These are phyloP conservation scores for Sutorius australiensis DNA, from an alignment of 768 basidiomycete genomes.

Conservation along the genomic window DNA sequence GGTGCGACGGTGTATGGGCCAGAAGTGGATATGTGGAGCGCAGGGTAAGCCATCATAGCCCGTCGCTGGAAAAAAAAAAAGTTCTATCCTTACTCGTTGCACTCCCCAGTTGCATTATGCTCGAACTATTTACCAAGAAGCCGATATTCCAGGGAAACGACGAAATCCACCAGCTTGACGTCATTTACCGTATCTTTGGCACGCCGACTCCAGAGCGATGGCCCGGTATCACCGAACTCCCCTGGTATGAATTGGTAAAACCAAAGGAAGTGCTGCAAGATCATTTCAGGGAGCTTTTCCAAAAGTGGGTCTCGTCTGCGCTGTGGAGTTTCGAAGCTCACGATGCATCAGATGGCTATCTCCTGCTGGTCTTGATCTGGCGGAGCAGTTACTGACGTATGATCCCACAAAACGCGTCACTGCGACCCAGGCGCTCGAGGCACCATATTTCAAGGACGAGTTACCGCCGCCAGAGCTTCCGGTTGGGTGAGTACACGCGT, in stretches of 20 bases:
- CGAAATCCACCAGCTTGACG: constrained; percentile 95
- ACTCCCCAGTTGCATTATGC: constrained; percentile 84
- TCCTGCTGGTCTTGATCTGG: constrained; percentile 81
- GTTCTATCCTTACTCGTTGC: not conserved
- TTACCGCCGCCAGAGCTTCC: constrained; percentile 72
- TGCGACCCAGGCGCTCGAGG: constrained; percentile 74
- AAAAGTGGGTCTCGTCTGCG: constrained; percentile 52
- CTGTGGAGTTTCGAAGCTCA: not conserved
- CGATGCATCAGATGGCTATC: constrained; percentile 67
- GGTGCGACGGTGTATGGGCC: constrained; percentile 96
- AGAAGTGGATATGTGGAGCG: constrained; percentile 99
- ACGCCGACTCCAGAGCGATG: constrained; percentile 82
- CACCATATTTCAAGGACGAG: constrained; percentile 83
- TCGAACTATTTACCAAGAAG: constrained; percentile 93
- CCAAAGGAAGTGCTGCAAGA: constrained; percentile 73
- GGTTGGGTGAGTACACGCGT: constrained; percentile 55
- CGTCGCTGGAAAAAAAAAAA: not conserved
- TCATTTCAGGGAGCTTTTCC: constrained; percentile 80
- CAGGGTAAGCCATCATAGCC: constrained; percentile 56
- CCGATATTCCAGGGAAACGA: constrained; percentile 98
- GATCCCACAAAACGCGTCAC: constrained; percentile 75
- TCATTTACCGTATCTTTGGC: constrained; percentile 86
- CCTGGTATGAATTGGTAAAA: constrained; percentile 99
- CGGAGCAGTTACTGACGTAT: constrained; percentile 75
- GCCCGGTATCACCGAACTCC: constrained; percentile 77